phyloP scores from a whole-genome alignment of 2,329 filamentous ascomycete species.

The Epichloe coenophiala region DNA sequence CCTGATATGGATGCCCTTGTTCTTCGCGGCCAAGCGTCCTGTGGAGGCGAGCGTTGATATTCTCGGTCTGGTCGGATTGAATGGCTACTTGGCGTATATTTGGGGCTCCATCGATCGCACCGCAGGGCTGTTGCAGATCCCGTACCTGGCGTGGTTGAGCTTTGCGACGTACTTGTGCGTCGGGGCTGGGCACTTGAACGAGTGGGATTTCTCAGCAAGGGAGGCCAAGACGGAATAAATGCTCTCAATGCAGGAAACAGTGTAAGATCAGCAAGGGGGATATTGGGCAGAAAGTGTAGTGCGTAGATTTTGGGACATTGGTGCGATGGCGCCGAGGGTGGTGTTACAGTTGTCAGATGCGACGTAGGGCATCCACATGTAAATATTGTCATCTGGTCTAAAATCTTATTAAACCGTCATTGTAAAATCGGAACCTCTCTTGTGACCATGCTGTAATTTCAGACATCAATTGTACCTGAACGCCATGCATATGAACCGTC shows the following conservation, averaged over 20 bases:
- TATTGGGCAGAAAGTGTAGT: too few relatives aligned
- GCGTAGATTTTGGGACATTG: too few relatives aligned
- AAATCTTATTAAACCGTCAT: not conserved
- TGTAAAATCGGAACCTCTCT: not conserved
- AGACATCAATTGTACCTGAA: conserved; percentile 2
- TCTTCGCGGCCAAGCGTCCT: conserved; percentile 67
- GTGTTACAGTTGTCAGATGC: not conserved
- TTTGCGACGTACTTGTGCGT: conserved; percentile 80
- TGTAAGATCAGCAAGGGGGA: too few relatives aligned
- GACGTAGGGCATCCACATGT: not conserved
- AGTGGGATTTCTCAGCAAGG: conserved; percentile 43
- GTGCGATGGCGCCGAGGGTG: not conserved
- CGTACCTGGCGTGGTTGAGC: conserved; percentile 74
- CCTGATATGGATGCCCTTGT: conserved; percentile 81
- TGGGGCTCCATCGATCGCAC: conserved; percentile 63
- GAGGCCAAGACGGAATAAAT: conserved; percentile 8
- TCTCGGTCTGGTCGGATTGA: conserved; percentile 54
- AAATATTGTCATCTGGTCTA: not conserved
- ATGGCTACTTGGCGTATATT: conserved; percentile 59
- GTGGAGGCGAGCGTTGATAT: conserved; percentile 65
- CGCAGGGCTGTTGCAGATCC: conserved; percentile 61
- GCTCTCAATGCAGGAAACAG: not conserved
- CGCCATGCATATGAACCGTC: conserved; percentile 4
- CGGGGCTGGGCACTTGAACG: conserved; percentile 53
- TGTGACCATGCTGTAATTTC: not conserved